Base-by-base conservation (phyloP, 2,329 filamentous ascomycete genomes). In the Ophiostoma sp. region DNA sequence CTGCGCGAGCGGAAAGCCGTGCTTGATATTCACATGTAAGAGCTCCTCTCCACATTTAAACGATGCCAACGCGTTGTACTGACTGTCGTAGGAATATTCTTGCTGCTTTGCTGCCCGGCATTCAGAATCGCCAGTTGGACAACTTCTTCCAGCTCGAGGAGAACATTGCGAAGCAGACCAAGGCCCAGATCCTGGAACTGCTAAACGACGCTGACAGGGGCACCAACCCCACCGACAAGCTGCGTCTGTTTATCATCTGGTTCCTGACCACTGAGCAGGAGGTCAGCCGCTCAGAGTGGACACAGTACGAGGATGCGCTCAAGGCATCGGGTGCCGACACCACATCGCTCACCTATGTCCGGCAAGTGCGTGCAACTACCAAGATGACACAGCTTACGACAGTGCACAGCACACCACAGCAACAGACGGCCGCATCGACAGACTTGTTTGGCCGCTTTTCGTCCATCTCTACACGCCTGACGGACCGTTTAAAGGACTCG, bases 361-460 rank as follows among this genome's bases (percentile, higher is more conserved):
- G 91, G 80, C 91, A 93, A 89, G 72, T 74, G 44, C 73, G 73
- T 4, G 71, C 96, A 72, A 93, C 96, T 66, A 98, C 94, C 5
- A 92, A 95, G 72, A 97, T 98, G 92, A 98, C 94, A 14, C 97
- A 98, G 86, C 90, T 99, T 77, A 92, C 93, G 4, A 96, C 93
- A 1, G 89, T 93, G 71, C 95, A 94, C 71, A 89, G 89, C 42
- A 83, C 89, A 70, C 83, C 89, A 70, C 82, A 85, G 18, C 84
- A 89, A 73, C 86, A 87, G 72, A 77, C 78, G 72, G 77, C 81
- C 9, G 78, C 82, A 18, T 87, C 91, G 3, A 88, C 86, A 5
- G 92, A 97, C 74, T 84, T 99, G 16, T 97, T 99, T 81, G 90
- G 92, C 27, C 93, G 93, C 64, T 97, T 99, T 81, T 95, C 90